Base-by-base conservation (phyloP, 1,139 yeast genomes). In the Yamadazyma triangularis region DNA sequence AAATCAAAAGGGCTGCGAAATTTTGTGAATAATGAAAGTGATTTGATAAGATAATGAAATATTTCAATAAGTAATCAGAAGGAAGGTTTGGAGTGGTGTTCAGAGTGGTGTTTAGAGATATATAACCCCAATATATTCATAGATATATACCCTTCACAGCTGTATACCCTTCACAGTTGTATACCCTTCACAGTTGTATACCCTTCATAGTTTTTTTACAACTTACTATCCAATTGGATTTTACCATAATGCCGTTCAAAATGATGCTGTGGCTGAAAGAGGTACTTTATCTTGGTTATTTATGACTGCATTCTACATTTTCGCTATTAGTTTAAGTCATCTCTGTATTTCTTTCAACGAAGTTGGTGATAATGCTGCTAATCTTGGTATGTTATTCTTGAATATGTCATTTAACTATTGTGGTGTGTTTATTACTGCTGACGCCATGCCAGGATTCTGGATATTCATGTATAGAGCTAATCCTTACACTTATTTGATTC, bases 381-480 rank as follows among this genome's bases (percentile, higher is more conserved):
- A 81, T 48, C 44, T 79, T 35, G 76, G 79, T 2, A 63, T 73
- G 22, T 52, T 82, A 51, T 48, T 79, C 46, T 82, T 79, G 57
- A 33, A 37, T 11, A 57, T 82, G 67, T 66, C 79, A 36, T 61
- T 83, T 53, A 70, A 76, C 34, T 84, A 84, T 74, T 79, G 89
- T 60, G 95, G 94, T 72, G 91, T 82, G 23, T 59, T 85, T 55
- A 81, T 74, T n/a, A 67, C 79, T 21, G 73, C 79, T 21, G 48
- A 58, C 9, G 61, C 59, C n/a, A 56, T 81, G 59, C 64, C 63
- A 12, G 51, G 62, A 2, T 60, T 60, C 51, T 63, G 70, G 70
- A 61, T 61, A 27, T 85, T 82, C 61, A 64, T 67, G 70, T 67
- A 65, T 60, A 66, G 85, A 48, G 66, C 63, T 18, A 76, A 78